phyloP scores from a whole-genome alignment of 2,329 filamentous ascomycete genomes.

The Cladorrhinum sp. region DNA sequence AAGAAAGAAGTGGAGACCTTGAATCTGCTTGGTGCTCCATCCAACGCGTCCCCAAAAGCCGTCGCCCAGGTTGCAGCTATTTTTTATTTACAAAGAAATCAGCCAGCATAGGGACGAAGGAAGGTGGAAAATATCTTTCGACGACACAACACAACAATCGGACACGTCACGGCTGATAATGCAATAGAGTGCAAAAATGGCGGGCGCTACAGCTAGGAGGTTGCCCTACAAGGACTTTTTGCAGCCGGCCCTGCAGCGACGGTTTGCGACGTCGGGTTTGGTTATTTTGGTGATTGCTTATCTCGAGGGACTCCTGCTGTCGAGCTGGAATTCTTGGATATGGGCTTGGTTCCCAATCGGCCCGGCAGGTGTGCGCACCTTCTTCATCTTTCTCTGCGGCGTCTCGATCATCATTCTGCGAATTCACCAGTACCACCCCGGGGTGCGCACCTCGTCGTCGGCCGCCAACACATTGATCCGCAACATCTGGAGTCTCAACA shows the following conservation, averaged over 20 bases:
- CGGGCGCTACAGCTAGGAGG: constrained; percentile 52
- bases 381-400: constrained; percentile 71
- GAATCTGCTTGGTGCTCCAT: constrained; percentile 1
- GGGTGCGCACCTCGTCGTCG: constrained; percentile 67
- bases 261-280: constrained; percentile 75
- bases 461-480: constrained; percentile 61
- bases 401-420: constrained; percentile 80
- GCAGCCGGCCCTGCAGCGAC: constrained; percentile 80
- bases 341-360: constrained; percentile 88
- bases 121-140: not conserved
- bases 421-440: constrained; percentile 78
- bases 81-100: constrained; percentile 15
- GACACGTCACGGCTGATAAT: constrained; percentile 35
- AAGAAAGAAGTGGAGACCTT: not conserved
- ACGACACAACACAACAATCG: not conserved
- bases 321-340: constrained; percentile 66
- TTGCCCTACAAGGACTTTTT: constrained; percentile 81
- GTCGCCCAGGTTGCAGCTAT: constrained; percentile 1
- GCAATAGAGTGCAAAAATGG: constrained; percentile 44
- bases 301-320: constrained; percentile 65
- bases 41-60: not conserved
- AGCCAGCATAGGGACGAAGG: not conserved
- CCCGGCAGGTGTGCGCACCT: constrained; percentile 67
- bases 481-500: constrained; percentile 56
- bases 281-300: constrained; percentile 71